A percentile compares a stretch with the other conserved stretches of the same genome.
Evolutionary conservation across 208 protist species (phyloP).

Genomic region (Dictyostelium gargantuum): DNA sequence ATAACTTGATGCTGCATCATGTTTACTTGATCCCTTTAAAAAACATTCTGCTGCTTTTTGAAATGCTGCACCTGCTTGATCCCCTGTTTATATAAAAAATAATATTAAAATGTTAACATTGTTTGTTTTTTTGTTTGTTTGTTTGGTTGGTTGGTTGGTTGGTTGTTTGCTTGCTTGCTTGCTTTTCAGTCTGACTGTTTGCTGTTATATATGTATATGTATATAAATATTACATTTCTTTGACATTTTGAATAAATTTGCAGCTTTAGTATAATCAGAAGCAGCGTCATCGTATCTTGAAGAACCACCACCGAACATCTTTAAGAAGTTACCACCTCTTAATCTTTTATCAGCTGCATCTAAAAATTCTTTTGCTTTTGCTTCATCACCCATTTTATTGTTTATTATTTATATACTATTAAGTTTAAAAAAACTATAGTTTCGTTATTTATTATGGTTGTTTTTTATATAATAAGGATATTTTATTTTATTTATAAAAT

Average conservation of each 20-base stretch:
- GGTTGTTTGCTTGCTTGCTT: too few relatives aligned
- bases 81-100: constrained; percentile 65
- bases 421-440: background rate
- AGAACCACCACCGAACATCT: constrained; percentile 56
- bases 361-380: constrained; percentile 73
- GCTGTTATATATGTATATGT: too few relatives aligned
- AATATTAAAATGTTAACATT: too few relatives aligned
- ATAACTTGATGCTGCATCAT: constrained; percentile 76
- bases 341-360: constrained; percentile 80
- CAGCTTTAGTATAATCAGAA: constrained; percentile 80
- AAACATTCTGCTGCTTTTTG: constrained; percentile 71
- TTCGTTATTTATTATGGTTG: background rate
- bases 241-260: constrained; percentile 78
- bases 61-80: constrained; percentile 77
- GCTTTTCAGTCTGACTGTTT: too few relatives aligned
- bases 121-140: too few relatives aligned
- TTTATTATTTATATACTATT: background rate
- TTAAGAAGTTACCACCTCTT: constrained; percentile 60
- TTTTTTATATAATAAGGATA: background rate
- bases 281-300: constrained; percentile 79
- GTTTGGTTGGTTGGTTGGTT: too few relatives aligned
- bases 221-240: constrained; percentile 83
- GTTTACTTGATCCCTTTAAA: constrained; percentile 59
- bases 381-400: constrained; percentile 61
- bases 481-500: too few relatives aligned